Evolutionary conservation across 345 rosid species (phyloP), one percentile per base, ranked within the genome.

Genomic region (Atalantia buxifolia): DNA sequence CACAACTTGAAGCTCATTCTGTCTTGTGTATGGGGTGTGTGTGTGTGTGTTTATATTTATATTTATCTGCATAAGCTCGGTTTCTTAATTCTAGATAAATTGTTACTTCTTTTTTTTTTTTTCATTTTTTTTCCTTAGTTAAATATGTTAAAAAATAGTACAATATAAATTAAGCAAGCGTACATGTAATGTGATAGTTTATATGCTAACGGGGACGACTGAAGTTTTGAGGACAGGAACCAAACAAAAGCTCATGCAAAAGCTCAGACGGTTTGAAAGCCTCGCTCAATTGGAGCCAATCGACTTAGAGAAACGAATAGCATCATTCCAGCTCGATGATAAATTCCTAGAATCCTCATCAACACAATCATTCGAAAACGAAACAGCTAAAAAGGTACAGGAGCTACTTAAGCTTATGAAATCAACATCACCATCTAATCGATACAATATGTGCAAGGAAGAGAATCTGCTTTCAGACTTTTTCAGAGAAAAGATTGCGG

Each of bases 281-380:
- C 84, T 87, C 19, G 82, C 88, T 76, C 84, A 66, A 7, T 53
- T 95, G 74, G 84, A 87, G 61, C 96, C 98, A 9, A 38, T 89
- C 59, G 87, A 92, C 64, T 69, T 95, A 80, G 94, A 90, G 76
- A 88, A 84, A 77, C 88, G 89, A 75, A 86, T 93, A 25, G 84
- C 84, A 12, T 40, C 59, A 8, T 76, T 79, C 40, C 82, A 84
- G 60, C 66, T 67, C 7, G 81, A 89, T 6, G 74, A 89, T 64
- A 79, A 80, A 50, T 22, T 73, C 9, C 31, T 62, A 4, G 65
- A 48, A 30, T 74, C 75, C 13, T 42, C 61, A 2, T 42, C 56
- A 2, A 1, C 0, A 2, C 76, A 36, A 72, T n/a, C 57, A 2
- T 62, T 24, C 14, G 27, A 59, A 59, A 14, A 33, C 9, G 60